Evolutionary conservation across 2,329 filamentous ascomycete genomes (phyloP).

Genomic region (Celoporthe dispersa): DNA sequence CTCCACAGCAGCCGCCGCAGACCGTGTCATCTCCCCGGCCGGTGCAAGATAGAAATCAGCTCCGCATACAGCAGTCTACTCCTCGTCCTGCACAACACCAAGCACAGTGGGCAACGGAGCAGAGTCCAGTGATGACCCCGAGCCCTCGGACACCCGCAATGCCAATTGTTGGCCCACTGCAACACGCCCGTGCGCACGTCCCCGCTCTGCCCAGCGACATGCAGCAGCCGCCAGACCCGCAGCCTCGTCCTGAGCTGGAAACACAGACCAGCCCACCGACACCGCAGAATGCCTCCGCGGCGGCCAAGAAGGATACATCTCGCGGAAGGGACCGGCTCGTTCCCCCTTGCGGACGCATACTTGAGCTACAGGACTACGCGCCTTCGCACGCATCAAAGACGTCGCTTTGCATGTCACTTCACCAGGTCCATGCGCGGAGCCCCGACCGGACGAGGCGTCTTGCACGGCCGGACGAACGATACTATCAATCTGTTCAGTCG

Average conservation of each 20-base stretch:
- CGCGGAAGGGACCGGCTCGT: too few species aligned
- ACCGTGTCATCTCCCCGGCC: background rate
- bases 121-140: background rate
- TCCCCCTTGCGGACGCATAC: slow-evolving; percentile 32
- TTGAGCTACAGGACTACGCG: slow-evolving; percentile 45
- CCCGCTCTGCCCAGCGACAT: background rate
- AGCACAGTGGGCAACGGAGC: background rate
- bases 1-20: background rate
- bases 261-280: background rate
- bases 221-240: slow-evolving; percentile 5
- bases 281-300: background rate
- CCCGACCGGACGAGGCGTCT: slow-evolving; percentile 47
- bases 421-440: slow-evolving; percentile 53
- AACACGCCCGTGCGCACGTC: background rate
- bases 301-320: background rate
- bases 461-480: slow-evolving; percentile 37
- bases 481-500: slow-evolving; percentile 62
- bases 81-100: background rate
- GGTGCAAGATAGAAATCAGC: background rate
- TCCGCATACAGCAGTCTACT: background rate
- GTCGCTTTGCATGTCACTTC: slow-evolving; percentile 49
- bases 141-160: background rate
- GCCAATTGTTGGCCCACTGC: background rate
- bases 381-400: slow-evolving; percentile 46
- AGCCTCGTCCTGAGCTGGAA: background rate